Evolutionary conservation across 2,329 filamentous ascomycete genomes (phyloP), one percentile per base, ranked within the genome.

Genomic region (Cryphonectria naterciae): DNA sequence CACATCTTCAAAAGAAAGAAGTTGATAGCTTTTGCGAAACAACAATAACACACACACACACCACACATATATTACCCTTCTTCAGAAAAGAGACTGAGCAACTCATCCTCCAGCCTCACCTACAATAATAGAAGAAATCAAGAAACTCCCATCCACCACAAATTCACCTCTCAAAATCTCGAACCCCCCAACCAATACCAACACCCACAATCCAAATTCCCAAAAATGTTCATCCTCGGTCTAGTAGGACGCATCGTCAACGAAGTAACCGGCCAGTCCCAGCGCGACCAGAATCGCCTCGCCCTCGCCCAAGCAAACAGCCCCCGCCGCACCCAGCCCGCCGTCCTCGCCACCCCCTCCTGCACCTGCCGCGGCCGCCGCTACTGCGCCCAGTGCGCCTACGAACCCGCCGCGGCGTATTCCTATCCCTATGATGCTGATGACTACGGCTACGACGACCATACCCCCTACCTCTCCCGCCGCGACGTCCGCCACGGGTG

Each of bases 141-240:
- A 46, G 15, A 17, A 46, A 1, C 11, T 11, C 17, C 43, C 43
- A 28, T 25, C 32, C 49, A 60, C 8, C 35, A 10, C 28, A 43
- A 43, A 15, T 25, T 11, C n/a, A 56, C 4, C 52, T 56, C n/a
- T 22, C 54, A 22, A 58, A 1, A 49, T n/a, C 46, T 49, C 22
- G 13, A 46, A 2, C 11, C 43, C 43, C 15, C 32, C 43, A 46
- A 22, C 6, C n/a, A 13, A 15, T 28, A 58, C 2, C 54, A 13
- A 28, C 19, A 4, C 22, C 56, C 17, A 32, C 15, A 25, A 2
- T 32, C 32, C 3, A 32, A 15, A 39, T 37, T 7, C 25, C n/a
- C 68, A 67, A 58, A 35, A 17, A 70, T 70, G 69, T 66, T 70
- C 60, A 49, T 70, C 32, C 41, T 70, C 17, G 69, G 69, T 28